A percentile compares a stretch with the other conserved stretches of the same genome.
phyloP scores from a whole-genome alignment of 345 rosid species.

The Brassica nigra region DNA sequence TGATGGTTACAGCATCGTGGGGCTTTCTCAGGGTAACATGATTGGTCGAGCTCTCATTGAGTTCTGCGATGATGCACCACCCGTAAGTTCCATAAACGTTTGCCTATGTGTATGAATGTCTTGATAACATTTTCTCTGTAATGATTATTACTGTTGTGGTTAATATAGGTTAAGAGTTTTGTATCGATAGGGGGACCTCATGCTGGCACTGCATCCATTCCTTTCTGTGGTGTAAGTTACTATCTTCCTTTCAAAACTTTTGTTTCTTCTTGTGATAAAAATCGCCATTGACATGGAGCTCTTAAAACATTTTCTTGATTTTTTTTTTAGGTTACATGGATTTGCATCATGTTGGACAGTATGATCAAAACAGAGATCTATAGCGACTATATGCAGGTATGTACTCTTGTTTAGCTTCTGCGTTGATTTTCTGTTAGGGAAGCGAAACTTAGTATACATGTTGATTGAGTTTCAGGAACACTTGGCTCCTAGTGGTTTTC shows the following conservation, averaged over 20 bases:
- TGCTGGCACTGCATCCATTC: constrained; percentile 86
- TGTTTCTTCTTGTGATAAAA: not conserved
- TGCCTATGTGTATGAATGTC: not conserved
- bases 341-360: constrained; percentile 68
- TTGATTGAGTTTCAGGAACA: constrained; percentile 72
- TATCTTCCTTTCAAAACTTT: not conserved
- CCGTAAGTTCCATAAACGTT: constrained; percentile 48
- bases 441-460: not conserved
- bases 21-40: constrained; percentile 90
- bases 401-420: constrained; percentile 20
- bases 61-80: constrained; percentile 84
- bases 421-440: not conserved
- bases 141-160: not conserved
- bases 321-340: constrained; percentile 48
- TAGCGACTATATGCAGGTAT: constrained; percentile 67
- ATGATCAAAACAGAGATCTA: constrained; percentile 65
- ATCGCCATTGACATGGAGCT: not conserved
- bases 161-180: constrained; percentile 76
- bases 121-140: not conserved
- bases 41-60: constrained; percentile 77
- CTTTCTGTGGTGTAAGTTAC: constrained; percentile 74
- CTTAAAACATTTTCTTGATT: not conserved
- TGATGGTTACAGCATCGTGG: constrained; percentile 74
- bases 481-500: constrained; percentile 76
- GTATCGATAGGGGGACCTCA: constrained; percentile 81